These are phyloP conservation scores for Physcomitrium patens DNA, from an alignment of 225 moss, liverwort and hornwort genomes.

Conservation along the genomic window DNA sequence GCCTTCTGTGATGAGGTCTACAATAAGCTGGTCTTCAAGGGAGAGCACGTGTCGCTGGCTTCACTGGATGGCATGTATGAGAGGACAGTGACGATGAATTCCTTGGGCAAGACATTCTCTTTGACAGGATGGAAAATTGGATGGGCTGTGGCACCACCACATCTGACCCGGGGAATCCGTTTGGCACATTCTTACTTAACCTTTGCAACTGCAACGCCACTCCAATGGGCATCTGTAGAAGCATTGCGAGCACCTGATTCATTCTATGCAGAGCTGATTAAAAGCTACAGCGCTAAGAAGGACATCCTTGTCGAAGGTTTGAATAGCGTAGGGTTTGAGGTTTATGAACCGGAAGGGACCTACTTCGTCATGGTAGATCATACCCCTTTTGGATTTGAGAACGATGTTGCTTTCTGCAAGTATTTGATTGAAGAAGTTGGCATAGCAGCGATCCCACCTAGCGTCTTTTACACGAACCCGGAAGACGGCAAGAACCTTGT, in stretches of 20 bases:
- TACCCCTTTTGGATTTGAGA: conserved; percentile 85
- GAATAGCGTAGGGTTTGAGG: conserved; percentile 86
- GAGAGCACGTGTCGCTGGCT: conserved; percentile 84
- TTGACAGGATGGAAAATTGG: conserved; percentile 98
- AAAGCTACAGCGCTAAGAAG: conserved; percentile 70
- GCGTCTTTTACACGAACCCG: conserved; percentile 72
- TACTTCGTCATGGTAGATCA: conserved; percentile 99
- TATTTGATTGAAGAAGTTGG: conserved; percentile 97
- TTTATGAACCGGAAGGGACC: conserved; percentile 90
- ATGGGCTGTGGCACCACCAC: conserved; percentile 92
- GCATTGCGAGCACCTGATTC: conserved; percentile 86
- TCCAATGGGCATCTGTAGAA: conserved; percentile 86
- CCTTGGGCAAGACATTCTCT: conserved; percentile 95
- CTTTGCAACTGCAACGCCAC: conserved; percentile 84
- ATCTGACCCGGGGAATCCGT: conserved; percentile 76
- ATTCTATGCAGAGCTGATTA: conserved; percentile 70
- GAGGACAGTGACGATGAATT: conserved; percentile 93
- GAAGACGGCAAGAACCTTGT: conserved; percentile 86
- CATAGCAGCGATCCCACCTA: conserved; percentile 93
- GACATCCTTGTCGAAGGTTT: conserved; percentile 85
- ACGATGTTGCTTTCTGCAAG: conserved; percentile 85
- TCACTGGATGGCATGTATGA: conserved; percentile 92
- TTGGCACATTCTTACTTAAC: conserved; percentile 93
- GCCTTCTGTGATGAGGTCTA: conserved; percentile 96
- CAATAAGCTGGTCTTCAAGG: conserved; percentile 88